Evolutionary conservation across 768 basidiomycete genomes (phyloP), one percentile per base, ranked within the genome.

Genomic region (Rhodosporidiobolus sp.): DNA sequence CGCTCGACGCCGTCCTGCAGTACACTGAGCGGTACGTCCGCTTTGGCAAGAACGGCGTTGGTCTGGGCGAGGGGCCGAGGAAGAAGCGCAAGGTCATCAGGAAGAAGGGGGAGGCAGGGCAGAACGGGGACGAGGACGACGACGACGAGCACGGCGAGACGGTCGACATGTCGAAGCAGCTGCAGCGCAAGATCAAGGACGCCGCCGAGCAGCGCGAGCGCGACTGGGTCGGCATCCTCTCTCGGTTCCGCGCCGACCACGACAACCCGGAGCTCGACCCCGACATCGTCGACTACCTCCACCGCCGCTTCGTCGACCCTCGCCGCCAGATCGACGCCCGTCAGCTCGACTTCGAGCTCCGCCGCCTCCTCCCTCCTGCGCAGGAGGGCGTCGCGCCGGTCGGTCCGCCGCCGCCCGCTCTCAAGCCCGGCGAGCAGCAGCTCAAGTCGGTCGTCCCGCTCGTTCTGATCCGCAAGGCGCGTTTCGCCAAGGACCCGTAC

Each of bases 161-260:
- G 22, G 81, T 82, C 11, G 85, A 86, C 67, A 84, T 83, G 28
- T 86, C 86, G 74, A 83, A 84, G 56, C 38, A 63, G 34, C 67
- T 54, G 28, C 68, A 65, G 62, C 84, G 83, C 78, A 91, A 88
- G 80, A 88, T 87, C 7, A 86, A 87, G 32, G 87, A 88, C 67
- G 86, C 87, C 0, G 85, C 84, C 54, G 78, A 79, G 17, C 84
- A 86, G 66, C 84, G 88, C 70, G 88, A 89, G 79, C 82, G 81
- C 46, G 88, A 87, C 68, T 93, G 90, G 90, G 84, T 85, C 4
- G 80, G 78, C 6, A 80, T 92, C 63, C 80, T 93, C 12, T 70
- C 77, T 48, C 83, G 81, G 26, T 80, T 89, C 53, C 46, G 48
- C 17, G 17, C 34, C 35, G 73, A 77, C 12, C 74, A 75, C 54